Evolutionary conservation across 495 filamentous ascomycete genomes (phyloP).

Genomic region (Copromyces sp.): DNA sequence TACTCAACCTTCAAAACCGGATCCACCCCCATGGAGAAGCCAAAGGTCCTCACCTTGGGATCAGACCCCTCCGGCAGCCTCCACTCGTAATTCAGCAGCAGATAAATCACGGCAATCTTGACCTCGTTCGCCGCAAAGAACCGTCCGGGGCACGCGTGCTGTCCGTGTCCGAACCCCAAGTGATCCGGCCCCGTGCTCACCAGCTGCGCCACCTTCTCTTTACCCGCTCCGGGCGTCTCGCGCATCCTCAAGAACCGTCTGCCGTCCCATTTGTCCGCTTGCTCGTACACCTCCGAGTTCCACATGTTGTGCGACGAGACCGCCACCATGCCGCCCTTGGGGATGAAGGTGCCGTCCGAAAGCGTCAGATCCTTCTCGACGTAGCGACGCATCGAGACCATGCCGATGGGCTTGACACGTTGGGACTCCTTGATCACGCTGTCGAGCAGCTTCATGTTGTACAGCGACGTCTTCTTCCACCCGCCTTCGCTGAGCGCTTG

Average conservation of each 20-base stretch:
- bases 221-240: constrained; percentile 18
- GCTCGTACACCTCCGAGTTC: constrained; percentile 34
- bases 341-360: constrained; percentile 38
- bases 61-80: constrained; percentile 11
- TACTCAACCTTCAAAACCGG: constrained; percentile 11
- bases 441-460: constrained; percentile 45
- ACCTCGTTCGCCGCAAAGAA: constrained; percentile 33
- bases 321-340: constrained; percentile 34
- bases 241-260: constrained; percentile 37
- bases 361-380: constrained; percentile 28
- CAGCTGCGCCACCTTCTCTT: constrained; percentile 34
- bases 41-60: constrained; percentile 3
- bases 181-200: constrained; percentile 33
- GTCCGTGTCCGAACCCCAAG: constrained; percentile 29
- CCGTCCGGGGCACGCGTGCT: constrained; percentile 31
- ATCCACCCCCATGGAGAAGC: constrained; percentile 4
- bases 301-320: constrained; percentile 24
- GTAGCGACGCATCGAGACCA: constrained; percentile 33
- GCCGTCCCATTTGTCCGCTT: constrained; percentile 35
- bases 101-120: constrained; percentile 25
- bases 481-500: constrained; percentile 21
- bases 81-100: constrained; percentile 32
- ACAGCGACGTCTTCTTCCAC: constrained; percentile 39
- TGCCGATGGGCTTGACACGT: constrained; percentile 27
- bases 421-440: constrained; percentile 39